phyloP scores from a whole-genome alignment of 345 rosid genomes.

The Leavenworthia alabamica region DNA sequence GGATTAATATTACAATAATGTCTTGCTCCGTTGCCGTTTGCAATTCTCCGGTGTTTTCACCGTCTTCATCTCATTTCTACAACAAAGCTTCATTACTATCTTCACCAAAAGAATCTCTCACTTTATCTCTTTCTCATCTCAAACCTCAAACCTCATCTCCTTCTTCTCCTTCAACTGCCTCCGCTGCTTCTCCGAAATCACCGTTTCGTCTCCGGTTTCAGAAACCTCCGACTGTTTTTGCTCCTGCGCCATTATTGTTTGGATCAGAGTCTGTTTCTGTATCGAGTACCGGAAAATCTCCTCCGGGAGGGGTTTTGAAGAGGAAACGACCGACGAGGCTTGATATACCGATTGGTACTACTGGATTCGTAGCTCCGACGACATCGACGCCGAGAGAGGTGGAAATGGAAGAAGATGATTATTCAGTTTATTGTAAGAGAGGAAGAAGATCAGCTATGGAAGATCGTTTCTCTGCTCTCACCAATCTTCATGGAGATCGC shows the following conservation, averaged over 20 bases:
- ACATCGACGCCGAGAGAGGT: slow-evolving; percentile 38
- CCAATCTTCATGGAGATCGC: slow-evolving; percentile 48
- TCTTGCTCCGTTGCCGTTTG: slow-evolving; percentile 67
- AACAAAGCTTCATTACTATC: slow-evolving; percentile 39
- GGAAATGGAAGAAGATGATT: slow-evolving; percentile 56
- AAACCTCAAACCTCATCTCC: slow-evolving; percentile 39
- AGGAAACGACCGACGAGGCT: slow-evolving; percentile 80
- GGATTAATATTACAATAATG: slow-evolving; percentile 28
- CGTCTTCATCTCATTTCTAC: slow-evolving; percentile 61
- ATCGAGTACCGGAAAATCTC: slow-evolving; percentile 23
- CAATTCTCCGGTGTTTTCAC: slow-evolving; percentile 78
- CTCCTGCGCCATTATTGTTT: slow-evolving; percentile 18
- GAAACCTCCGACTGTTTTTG: slow-evolving; percentile 42
- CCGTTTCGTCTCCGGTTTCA: slow-evolving; percentile 61
- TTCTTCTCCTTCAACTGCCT: slow-evolving; percentile 37
- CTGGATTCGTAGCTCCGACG: slow-evolving; percentile 32
- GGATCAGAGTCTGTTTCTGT: slow-evolving; percentile 25
- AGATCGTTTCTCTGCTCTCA: slow-evolving; percentile 72
- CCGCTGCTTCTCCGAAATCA: slow-evolving; percentile 54
- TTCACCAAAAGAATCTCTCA: slow-evolving; percentile 42
- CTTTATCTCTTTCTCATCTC: slow-evolving; percentile 42
- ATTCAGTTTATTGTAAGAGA: slow-evolving; percentile 75
- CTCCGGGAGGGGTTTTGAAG: slow-evolving; percentile 39
- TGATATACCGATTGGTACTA: slow-evolving; percentile 43
- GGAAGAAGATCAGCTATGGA: slow-evolving; percentile 91